Evolutionary conservation across 2,329 filamentous ascomycete genomes (phyloP).

Genomic region (Aspergillus viridinutans): DNA sequence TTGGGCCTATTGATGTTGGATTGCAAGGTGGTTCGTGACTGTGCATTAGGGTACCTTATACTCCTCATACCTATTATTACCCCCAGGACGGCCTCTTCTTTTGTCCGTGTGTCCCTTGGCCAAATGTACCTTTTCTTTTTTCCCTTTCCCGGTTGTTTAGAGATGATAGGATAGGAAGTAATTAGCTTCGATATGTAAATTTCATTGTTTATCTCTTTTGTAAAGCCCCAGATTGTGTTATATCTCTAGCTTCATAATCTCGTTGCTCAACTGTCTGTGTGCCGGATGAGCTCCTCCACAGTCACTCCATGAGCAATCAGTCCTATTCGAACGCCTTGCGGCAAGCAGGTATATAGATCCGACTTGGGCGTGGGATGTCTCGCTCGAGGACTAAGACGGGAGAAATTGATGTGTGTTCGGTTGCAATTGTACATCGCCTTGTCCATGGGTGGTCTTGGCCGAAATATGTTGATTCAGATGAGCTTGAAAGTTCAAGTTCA

Average conservation of each 20-base stretch:
- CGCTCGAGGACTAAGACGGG: too few relatives aligned
- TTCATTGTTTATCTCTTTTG: neutral
- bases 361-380: too few relatives aligned
- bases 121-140: slow-evolving; percentile 26
- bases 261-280: neutral
- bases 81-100: neutral
- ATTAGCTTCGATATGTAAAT: slow-evolving; percentile 31
- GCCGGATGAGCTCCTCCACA: too few relatives aligned
- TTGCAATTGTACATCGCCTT: neutral
- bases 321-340: too few relatives aligned
- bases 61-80: neutral
- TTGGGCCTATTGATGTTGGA: neutral
- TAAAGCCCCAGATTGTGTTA: neutral
- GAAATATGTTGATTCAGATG: neutral
- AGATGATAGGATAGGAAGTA: slow-evolving; percentile 32
- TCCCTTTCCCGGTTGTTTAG: slow-evolving; percentile 24
- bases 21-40: neutral
- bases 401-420: too few relatives aligned
- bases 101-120: slow-evolving; percentile 8
- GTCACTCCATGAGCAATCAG: too few relatives aligned
- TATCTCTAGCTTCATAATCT: neutral
- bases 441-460: too few relatives aligned
- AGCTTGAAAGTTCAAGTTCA: neutral
- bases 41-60: slow-evolving; percentile 1
- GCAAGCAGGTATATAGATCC: too few relatives aligned